These are phyloP conservation scores for Onygenales sp. DNA, from an alignment of 2,329 filamentous ascomycete genomes.

Conservation along the genomic window DNA sequence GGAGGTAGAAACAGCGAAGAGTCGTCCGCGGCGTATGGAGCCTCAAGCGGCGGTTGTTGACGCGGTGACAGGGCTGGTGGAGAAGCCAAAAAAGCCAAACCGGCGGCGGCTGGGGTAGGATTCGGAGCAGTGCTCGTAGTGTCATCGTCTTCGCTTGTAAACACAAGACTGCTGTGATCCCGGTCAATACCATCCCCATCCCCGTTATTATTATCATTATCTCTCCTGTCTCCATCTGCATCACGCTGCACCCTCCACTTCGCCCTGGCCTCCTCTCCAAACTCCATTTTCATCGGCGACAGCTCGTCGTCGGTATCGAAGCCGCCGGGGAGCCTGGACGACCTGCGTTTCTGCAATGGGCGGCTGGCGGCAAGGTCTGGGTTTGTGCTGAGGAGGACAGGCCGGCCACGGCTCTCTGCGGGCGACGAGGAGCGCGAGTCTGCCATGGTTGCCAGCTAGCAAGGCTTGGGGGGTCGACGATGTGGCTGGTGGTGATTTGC, in stretches of 20 bases:
- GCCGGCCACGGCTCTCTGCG: not conserved
- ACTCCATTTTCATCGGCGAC: conserved; percentile 2
- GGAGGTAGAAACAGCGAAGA: not conserved
- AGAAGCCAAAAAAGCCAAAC: not conserved
- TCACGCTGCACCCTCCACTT: not conserved
- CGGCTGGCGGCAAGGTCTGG: not conserved
- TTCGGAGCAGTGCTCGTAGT: too few relatives aligned
- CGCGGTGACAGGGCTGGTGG: not conserved
- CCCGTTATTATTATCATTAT: not conserved
- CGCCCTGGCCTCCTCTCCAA: not conserved
- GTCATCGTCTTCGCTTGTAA: too few relatives aligned
- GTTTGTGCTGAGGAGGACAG: not conserved
- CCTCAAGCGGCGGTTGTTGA: not conserved
- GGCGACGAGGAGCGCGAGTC: not conserved
- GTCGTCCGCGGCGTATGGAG: not conserved
- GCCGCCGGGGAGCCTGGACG: not conserved
- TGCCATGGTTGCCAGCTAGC: not conserved
- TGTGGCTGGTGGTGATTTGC: not conserved
- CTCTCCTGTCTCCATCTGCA: not conserved
- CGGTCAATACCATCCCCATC: not conserved
- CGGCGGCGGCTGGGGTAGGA: too few relatives aligned
- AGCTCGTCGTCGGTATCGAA: conserved; percentile 2
- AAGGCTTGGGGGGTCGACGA: not conserved
- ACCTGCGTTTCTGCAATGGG: not conserved
- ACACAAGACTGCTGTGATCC: too few relatives aligned